phyloP scores from a whole-genome alignment of 1,284 basidiomycete genomes.

The Fomitopsis schrenkii region DNA sequence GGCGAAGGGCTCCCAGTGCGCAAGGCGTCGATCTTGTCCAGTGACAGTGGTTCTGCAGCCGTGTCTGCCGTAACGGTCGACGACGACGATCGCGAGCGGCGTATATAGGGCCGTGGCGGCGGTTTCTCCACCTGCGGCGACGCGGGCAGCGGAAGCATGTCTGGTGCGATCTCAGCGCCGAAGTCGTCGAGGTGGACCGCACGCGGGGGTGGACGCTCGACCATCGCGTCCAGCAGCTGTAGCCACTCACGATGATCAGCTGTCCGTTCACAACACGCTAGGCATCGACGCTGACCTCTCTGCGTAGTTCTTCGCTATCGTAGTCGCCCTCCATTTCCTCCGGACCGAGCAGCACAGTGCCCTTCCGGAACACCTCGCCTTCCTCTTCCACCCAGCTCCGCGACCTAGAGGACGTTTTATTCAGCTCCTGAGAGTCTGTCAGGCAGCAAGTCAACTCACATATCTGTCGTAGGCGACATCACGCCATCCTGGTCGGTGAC shows the following conservation, averaged over 20 bases:
- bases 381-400: slow-evolving; percentile 83
- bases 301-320: slow-evolving; percentile 78
- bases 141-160: slow-evolving; percentile 12
- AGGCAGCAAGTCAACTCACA: slow-evolving; percentile 37
- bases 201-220: slow-evolving; percentile 59
- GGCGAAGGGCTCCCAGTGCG: slow-evolving; percentile 12
- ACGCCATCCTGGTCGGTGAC: slow-evolving; percentile 29
- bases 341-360: slow-evolving; percentile 71
- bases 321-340: slow-evolving; percentile 85
- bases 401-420: slow-evolving; percentile 40
- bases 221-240: slow-evolving; percentile 57
- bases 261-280: neutral
- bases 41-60: slow-evolving; percentile 3
- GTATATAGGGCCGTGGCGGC: slow-evolving; percentile 51
- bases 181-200: slow-evolving; percentile 49
- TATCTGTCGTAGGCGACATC: slow-evolving; percentile 48
- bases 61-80: slow-evolving; percentile 30
- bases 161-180: slow-evolving; percentile 23
- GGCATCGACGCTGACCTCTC: slow-evolving; percentile 55
- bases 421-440: neutral
- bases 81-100: slow-evolving; percentile 47
- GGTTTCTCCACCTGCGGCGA: slow-evolving; percentile 35
- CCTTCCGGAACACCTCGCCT: slow-evolving; percentile 91
- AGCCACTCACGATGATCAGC: neutral
- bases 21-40: slow-evolving; percentile 11